phyloP scores from a whole-genome alignment of 768 basidiomycete genomes.

The Suillus spraguei region DNA sequence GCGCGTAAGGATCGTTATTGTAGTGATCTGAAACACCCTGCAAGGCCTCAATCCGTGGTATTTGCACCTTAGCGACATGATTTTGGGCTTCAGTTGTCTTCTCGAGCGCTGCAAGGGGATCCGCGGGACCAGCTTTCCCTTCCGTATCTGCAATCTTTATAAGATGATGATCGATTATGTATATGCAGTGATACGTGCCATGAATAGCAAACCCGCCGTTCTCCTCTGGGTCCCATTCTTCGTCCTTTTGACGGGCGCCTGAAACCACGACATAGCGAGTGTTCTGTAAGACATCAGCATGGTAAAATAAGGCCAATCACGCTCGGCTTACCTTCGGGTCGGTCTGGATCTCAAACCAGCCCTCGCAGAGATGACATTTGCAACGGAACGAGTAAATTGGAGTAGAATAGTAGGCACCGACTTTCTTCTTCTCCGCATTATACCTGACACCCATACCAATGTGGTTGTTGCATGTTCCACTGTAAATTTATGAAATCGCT shows the following conservation, averaged over 20 bases:
- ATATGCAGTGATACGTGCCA: conserved; percentile 47
- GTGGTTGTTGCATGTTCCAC: conserved; percentile 93
- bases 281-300: conserved; percentile 55
- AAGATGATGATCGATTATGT: neutral
- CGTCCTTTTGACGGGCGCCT: conserved; percentile 93
- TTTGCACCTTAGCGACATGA: conserved; percentile 69
- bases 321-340: conserved; percentile 80
- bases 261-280: conserved; percentile 91
- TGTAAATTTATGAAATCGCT: conserved; percentile 33
- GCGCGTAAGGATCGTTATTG: conserved; percentile 84
- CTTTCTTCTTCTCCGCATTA: conserved; percentile 98
- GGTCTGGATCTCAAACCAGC: conserved; percentile 98
- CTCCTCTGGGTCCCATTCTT: conserved; percentile 97
- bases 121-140: conserved; percentile 58
- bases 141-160: conserved; percentile 61
- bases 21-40: conserved; percentile 76
- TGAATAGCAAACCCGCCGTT: conserved; percentile 92
- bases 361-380: conserved; percentile 95
- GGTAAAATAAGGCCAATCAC: neutral
- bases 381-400: conserved; percentile 95
- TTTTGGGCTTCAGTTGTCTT: conserved; percentile 83
- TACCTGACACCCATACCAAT: conserved; percentile 99
- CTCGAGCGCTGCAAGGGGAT: conserved; percentile 88
- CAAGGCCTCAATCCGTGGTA: conserved; percentile 80
- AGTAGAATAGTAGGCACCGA: conserved; percentile 93